These are phyloP conservation scores for Cryptococcus floricola DNA, from an alignment of 1,284 basidiomycete genomes.

Conservation along the genomic window DNA sequence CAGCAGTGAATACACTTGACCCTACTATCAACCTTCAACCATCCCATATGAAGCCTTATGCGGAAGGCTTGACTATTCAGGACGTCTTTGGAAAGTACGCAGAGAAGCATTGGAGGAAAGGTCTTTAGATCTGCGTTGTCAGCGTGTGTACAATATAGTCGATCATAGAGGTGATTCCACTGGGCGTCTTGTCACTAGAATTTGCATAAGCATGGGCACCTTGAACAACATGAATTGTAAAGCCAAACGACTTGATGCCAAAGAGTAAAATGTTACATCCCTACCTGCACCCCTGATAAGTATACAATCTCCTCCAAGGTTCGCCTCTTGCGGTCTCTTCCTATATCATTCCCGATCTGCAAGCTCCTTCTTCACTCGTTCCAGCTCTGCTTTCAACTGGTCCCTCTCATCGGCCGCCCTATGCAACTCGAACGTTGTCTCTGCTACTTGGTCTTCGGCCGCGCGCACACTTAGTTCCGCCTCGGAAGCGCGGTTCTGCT, in stretches of 20 bases:
- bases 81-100: conserved; percentile 45
- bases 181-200: too few relatives aligned
- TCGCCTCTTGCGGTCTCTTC: too few relatives aligned
- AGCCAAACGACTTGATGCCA: too few relatives aligned
- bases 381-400: conserved; percentile 27
- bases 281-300: too few relatives aligned
- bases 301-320: too few relatives aligned
- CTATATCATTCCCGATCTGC: too few relatives aligned
- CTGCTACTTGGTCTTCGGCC: conserved; percentile 40
- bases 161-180: too few relatives aligned
- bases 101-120: conserved; percentile 8
- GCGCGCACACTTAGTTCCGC: conserved; percentile 41
- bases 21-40: conserved; percentile 25
- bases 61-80: conserved; percentile 35
- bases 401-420: conserved; percentile 39
- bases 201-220: too few relatives aligned
- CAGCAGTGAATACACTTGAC: conserved; percentile 38
- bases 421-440: conserved; percentile 39
- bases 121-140: background rate
- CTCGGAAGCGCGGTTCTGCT: conserved; percentile 27
- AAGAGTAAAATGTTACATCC: too few relatives aligned
- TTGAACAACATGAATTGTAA: too few relatives aligned
- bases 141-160: too few relatives aligned
- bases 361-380: background rate
- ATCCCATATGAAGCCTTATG: conserved; percentile 40